phyloP scores from a whole-genome alignment of 2,329 filamentous ascomycete species.

The Penicillium digitatum region DNA sequence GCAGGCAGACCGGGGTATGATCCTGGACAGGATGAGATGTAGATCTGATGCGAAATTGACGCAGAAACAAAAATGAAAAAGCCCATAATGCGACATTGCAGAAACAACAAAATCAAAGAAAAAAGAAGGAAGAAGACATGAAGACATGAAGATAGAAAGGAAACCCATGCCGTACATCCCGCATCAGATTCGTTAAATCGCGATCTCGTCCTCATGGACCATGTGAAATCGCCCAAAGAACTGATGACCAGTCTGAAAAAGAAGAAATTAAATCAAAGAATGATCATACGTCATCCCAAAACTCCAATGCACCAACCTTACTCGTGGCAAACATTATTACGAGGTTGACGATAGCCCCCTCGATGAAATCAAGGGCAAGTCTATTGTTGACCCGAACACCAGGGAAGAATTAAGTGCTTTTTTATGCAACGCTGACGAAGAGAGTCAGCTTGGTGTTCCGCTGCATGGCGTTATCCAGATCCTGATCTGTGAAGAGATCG shows the following conservation, averaged over 20 bases:
- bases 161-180: slow-evolving; percentile 31
- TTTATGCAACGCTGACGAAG: slow-evolving; percentile 51
- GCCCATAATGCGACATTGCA: slow-evolving; percentile 12
- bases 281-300: slow-evolving; percentile 8
- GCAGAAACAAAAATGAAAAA: slow-evolving; percentile 12
- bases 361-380: slow-evolving; percentile 15
- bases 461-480: slow-evolving; percentile 74
- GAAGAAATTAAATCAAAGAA: not conserved
- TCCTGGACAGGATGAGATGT: slow-evolving; percentile 12
- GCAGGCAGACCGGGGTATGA: slow-evolving; percentile 22
- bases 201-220: slow-evolving; percentile 20
- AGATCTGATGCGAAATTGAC: slow-evolving; percentile 7
- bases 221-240: slow-evolving; percentile 26
- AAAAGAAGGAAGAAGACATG: too few species aligned
- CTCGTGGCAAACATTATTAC: slow-evolving; percentile 15
- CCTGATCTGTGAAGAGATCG: slow-evolving; percentile 71
- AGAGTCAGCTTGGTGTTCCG: slow-evolving; percentile 84
- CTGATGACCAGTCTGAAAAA: slow-evolving; percentile 9
- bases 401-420: slow-evolving; percentile 9
- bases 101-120: slow-evolving; percentile 10
- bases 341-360: slow-evolving; percentile 7
- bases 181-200: slow-evolving; percentile 35
- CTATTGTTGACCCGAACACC: slow-evolving; percentile 12
- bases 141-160: slow-evolving; percentile 7
- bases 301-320: slow-evolving; percentile 26